Percentiles rank a stretch among this genome's conserved stretches.
Conservation (phyloP, 2,329 filamentous ascomycete genomes). For the Aspergillus candidus region DNA sequence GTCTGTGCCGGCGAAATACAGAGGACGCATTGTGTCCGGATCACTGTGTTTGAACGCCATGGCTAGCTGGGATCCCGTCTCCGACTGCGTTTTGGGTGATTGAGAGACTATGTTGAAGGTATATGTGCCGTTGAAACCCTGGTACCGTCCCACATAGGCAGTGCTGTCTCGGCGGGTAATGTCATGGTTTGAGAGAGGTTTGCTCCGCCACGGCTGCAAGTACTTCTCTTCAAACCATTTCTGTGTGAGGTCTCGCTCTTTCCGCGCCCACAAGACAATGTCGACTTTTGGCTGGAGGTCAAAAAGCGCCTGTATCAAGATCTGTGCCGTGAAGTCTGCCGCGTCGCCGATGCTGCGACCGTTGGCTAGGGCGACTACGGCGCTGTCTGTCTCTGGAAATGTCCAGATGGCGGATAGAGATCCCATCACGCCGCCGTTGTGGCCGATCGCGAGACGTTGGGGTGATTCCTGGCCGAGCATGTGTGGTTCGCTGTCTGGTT, state of each 20-base stretch:
- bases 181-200: neutral
- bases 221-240: neutral
- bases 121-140: slow-evolving; percentile 5
- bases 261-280: slow-evolving; percentile 5
- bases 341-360: slow-evolving; percentile 11
- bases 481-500: slow-evolving; percentile 2
- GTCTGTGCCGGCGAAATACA: slow-evolving; percentile 2
- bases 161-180: neutral
- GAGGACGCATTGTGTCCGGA: neutral
- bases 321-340: slow-evolving; percentile 12
- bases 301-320: slow-evolving; percentile 13
- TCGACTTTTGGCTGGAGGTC: slow-evolving; percentile 11
- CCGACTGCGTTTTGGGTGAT: neutral
- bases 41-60: slow-evolving; percentile 7
- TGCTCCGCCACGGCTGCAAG: slow-evolving; percentile 4
- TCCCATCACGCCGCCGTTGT: slow-evolving; percentile 22
- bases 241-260: slow-evolving; percentile 6
- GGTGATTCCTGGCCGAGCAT: slow-evolving; percentile 11
- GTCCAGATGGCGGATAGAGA: slow-evolving; percentile 15
- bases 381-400: slow-evolving; percentile 24
- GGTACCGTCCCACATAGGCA: slow-evolving; percentile 5
- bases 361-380: slow-evolving; percentile 22
- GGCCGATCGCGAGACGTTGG: slow-evolving; percentile 16
- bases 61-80: neutral
- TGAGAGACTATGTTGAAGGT: slow-evolving; percentile 1